Evolutionary conservation across 208 protist genomes (phyloP), one percentile per base, ranked within the genome.

Genomic region (Crithidia mellificae): DNA sequence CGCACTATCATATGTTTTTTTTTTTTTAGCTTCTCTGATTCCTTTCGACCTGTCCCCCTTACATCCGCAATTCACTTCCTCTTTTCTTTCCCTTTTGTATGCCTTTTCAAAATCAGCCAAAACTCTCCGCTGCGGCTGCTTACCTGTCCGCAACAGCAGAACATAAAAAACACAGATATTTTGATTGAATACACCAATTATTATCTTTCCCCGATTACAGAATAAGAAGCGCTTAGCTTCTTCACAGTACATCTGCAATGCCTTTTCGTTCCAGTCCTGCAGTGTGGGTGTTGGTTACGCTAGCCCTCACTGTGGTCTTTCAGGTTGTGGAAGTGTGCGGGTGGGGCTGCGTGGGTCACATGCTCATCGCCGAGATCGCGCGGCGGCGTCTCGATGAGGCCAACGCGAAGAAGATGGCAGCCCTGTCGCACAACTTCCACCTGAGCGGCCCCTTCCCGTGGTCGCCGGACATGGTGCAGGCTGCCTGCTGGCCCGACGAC

Each of bases 291-390:
- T 12, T 65, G 6, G 34, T 34, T 22, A 36, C 46, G 6, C 0
- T 65, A 6, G 51, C 53, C 12, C 44, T 81, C 46, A 55, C 20
- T 46, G 53, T 20, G n/a, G 39, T 56, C 17, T 50, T 79, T 15
- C 30, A 74, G 6, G 24, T 77, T 4, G 20, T 63, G 4, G 34
- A 84, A 12, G 34, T 74, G 3, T 58, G 68, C n/a, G 84, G 61
- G 53, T 96, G 91, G 89, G 80, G 80, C 49, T 93, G 87, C 68
- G 58, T 63, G 15, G 91, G 91, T 2, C 91, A 96, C 80, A 96
- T 96, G 91, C 52, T 87, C 2, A 72, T 96, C 22, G 87, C 87
- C 2, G 85, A 93, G 66, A 91, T 96, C 22, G 91, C 91, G 1
- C 59, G 56, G 6, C 83, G 79, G 0, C 83, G 85, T 49, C 58